Base-by-base conservation (phyloP, 176 grass and related monocot genomes). In the Pontederia crassipes region DNA sequence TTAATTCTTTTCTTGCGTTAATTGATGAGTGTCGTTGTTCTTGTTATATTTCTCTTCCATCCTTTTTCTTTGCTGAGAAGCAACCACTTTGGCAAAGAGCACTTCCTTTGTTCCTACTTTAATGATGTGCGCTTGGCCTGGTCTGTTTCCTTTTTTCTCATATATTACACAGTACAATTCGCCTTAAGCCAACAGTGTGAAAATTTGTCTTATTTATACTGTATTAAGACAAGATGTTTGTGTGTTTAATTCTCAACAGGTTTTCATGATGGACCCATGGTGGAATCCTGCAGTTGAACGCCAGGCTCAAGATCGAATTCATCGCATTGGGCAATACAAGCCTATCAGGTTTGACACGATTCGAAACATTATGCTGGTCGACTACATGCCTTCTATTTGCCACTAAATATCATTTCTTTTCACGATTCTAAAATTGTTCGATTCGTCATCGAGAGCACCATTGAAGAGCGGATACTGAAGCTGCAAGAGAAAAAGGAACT, bases 211-310 rank as follows among this genome's bases (percentile, higher is more conserved):
- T 4, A 7, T 40, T 3, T 40, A 40, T 40, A 40, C 32, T 40
- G 6, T 40, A 40, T 40, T 40, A 7, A 40, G 32, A 40, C 32
- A 40, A 3, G 2, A 40, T 7, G 32, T 40, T 40, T 59, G 48
- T 26, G 8, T 65, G 3, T 70, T 74, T 8, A 28, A 48, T 55
- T 64, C 12, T 59, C 17, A 12, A 14, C 24, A 98, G 93, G 87
- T 98, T 67, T 98, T 88, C 67, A 72, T 98, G 74, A 97, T 97
- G 87, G 93, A 92, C 58, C 93, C 84, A 35, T 97, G 93, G 93
- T 97, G 93, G 87, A 97, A 97, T 74, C 93, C 93, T 9, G 93
- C 87, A 8, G 87, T 92, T 0, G 87, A 97, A 49, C 84, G 69
- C 56, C 93, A 97, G 50, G 93, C 93, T 6, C 93, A 97, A 70